Evolutionary conservation across 2,329 filamentous ascomycete species (phyloP), one percentile per base, ranked within the genome.

Genomic region (Neopestalotiopsis clavispora): DNA sequence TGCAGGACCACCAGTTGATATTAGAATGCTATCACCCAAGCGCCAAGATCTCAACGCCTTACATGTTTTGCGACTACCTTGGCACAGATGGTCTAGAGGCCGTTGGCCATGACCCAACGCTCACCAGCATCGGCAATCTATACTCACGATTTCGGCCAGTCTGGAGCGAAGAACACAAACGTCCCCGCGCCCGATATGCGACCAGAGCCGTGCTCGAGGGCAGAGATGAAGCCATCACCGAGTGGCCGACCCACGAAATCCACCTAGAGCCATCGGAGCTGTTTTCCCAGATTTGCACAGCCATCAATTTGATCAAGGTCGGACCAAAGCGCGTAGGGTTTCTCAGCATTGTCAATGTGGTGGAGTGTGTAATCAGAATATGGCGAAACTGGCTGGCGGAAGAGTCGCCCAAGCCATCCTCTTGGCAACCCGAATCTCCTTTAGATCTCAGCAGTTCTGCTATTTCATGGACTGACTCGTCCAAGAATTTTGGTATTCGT

Each of bases 11-110:
- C 75, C 87, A 90, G 67, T 80, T 96, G 52, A 88, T 95, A 49
- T 87, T 97, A 57, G 92, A 95, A 81, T 94, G 92, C 78, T 95
- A 92, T 75, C 92, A 92, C 71, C 93, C 93, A 0, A 89, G 85
- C 71, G 89, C 87, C 30, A 91, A 90, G 78, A 83, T 92, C 64
- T 90, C 87, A 4, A 90, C 92, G 23, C 91, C 92, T 0, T 90
- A 90, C 67, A 84, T 94, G 13, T 78, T 79, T 76, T 95, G 93
- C 79, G 84, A 89, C 59, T 91, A 91, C 71, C 82, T 91, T 12
- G 89, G 87, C 38, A 94, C 91, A 1, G 84, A 90, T 72, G 86
- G 86, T 2, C 80, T 93, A n/a, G 72, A 83, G 68, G 76, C 82
- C 71, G 78, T 81, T 66, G 77, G 78, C 4, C 74, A 80, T 45